Evolutionary conservation across 78 protist genomes (phyloP), one percentile per base, ranked within the genome.

Genomic region (Dictyostelium citrinum): DNA sequence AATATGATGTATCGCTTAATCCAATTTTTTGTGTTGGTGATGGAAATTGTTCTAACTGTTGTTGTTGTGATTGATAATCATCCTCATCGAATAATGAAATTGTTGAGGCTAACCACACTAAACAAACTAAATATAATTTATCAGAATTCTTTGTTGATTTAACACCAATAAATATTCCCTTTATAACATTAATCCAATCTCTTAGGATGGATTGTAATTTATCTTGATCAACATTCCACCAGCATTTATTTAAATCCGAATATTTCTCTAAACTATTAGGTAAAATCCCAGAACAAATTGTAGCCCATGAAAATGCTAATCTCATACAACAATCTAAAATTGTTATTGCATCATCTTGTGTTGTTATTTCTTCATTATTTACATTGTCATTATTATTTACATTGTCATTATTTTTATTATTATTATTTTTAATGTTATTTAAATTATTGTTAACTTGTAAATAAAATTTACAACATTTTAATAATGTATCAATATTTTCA

Each of bases 301-400:
- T 37, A 6, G 72, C 77, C 92, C 92, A 86, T 22, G n/a, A 60
- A 60, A 86, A 51, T 61, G 84, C 68, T 29, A 86, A 61, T 77
- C 92, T 86, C 51, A 86, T 39, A 77, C 92, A 86, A 37, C 83
- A 74, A 39, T 86, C 92, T 51, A 86, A 64, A 29, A 86, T 67
- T 70, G 77, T 70, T 14, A 74, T 74, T 35, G 61, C 20, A 31
- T 41, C 61, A 12, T 84, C 91, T 84, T 84, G 74, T 3, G 41
- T 45, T 11, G 77, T 20, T 24, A 4, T 20, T 49, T 67, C 51
- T 16, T 27, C 24, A 24, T 35, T 84, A 10, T 71, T 60, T 27
- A 4, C 17, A 16, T 43, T 75, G 33, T 9, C 22, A 75, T 75
- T 75, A 10, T 41, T 75, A 33, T 41, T 75, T 11, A 14, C 60